Percentiles rank a stretch among this genome's conserved stretches.
phyloP scores from a whole-genome alignment of 2,329 filamentous ascomycete genomes.

The Talaromyces sp. region DNA sequence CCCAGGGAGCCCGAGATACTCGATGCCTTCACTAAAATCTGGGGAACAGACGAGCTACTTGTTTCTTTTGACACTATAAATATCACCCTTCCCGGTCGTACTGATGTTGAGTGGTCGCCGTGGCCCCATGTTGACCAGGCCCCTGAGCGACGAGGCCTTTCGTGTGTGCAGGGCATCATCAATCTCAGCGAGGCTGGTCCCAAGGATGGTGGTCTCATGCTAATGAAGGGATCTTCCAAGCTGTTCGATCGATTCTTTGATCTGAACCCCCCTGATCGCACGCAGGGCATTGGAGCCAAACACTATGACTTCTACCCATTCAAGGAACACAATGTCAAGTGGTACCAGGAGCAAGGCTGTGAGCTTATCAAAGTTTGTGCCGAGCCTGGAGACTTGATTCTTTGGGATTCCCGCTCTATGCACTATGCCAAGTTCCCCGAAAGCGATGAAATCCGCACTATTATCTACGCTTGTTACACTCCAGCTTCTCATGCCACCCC shows the following conservation, averaged over 20 bases:
- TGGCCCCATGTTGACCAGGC: background rate
- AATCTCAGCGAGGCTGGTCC: conserved; percentile 19
- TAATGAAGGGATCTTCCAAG: conserved; percentile 14
- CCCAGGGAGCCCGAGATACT: conserved; percentile 49
- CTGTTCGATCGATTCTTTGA: conserved; percentile 18
- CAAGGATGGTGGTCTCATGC: conserved; percentile 19
- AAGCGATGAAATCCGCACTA: conserved; percentile 17
- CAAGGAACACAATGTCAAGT: background rate
- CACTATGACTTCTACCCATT: background rate
- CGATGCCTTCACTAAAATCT: conserved; percentile 11
- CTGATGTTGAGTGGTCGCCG: background rate
- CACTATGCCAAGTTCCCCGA: conserved; percentile 12
- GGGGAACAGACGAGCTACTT: conserved; percentile 3
- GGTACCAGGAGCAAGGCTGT: conserved; percentile 15
- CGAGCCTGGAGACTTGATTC: conserved; percentile 21
- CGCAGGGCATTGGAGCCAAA: too few species aligned
- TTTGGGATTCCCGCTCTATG: conserved; percentile 24
- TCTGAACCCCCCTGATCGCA: conserved; percentile 1
- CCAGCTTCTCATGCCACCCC: background rate
- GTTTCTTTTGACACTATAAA: conserved; percentile 6
- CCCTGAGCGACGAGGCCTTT: background rate
- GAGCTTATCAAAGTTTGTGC: conserved; percentile 21
- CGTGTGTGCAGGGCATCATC: conserved; percentile 21
- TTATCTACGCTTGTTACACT: conserved; percentile 19
- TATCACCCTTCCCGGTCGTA: conserved; percentile 1